Percentiles rank a stretch among this genome's conserved stretches.
Evolutionary conservation across 1,139 yeast species (phyloP).

Genomic region (Geotrichum bryndzae): DNA sequence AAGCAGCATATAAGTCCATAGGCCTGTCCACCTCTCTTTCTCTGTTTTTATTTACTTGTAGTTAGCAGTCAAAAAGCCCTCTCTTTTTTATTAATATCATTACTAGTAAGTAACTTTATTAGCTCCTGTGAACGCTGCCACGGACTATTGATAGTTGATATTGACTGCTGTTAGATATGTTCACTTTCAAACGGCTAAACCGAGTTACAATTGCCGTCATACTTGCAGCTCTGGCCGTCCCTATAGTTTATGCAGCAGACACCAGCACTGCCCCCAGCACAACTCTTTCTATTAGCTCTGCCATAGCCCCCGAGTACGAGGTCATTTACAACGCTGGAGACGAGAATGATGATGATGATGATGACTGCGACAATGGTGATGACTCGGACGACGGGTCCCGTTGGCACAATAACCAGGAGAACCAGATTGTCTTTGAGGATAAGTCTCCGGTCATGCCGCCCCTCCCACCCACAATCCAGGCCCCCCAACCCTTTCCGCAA

Average conservation of each 20-base stretch:
- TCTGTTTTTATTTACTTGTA: neutral
- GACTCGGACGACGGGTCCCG: conserved; percentile 31
- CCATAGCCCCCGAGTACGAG: neutral
- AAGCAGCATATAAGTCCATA: neutral
- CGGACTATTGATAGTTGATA: neutral
- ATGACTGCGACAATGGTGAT: conserved; percentile 32
- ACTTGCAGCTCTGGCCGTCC: neutral
- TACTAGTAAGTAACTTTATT: neutral
- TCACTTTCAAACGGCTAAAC: neutral
- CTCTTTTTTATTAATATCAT: neutral
- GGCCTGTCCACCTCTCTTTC: neutral
- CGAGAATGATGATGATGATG: conserved; percentile 19
- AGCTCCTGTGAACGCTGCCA: neutral
- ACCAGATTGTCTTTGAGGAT: neutral
- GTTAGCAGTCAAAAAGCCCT: neutral
- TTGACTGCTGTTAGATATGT: neutral
- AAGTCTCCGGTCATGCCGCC: neutral
- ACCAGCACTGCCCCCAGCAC: neutral
- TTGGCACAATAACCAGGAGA: conserved; percentile 20
- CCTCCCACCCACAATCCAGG: conserved; percentile 9
- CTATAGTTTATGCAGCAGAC: neutral
- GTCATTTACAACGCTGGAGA: neutral
- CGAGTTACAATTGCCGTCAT: neutral
- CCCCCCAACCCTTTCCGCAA: conserved; percentile 45
- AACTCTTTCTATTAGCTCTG: neutral